Evolutionary conservation across 306 rosid genomes (phyloP).

Genomic region (Senna tora): DNA sequence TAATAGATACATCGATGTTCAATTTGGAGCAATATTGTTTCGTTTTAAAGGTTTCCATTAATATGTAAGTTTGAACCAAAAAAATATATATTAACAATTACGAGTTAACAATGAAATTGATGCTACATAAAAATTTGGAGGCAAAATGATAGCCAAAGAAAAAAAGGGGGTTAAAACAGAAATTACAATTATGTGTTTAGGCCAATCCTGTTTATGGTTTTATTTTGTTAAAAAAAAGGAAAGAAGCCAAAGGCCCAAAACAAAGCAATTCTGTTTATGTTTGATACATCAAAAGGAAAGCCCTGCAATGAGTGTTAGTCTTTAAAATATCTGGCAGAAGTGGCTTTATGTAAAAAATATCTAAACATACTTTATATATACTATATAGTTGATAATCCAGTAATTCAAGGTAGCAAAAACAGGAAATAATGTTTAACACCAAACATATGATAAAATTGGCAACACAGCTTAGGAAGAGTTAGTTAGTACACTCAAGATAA

Average conservation of each 20-base stretch:
- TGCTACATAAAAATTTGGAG: neutral
- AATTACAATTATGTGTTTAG: neutral
- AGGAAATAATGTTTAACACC: neutral
- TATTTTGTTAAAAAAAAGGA: neutral
- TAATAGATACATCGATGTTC: neutral
- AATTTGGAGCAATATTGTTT: neutral
- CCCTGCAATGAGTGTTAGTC: neutral
- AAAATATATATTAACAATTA: neutral
- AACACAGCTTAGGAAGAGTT: neutral
- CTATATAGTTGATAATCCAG: neutral
- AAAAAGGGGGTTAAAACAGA: neutral
- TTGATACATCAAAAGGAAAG: neutral
- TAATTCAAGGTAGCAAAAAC: neutral
- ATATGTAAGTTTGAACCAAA: neutral
- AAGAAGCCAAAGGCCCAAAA: neutral
- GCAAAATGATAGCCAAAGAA: neutral
- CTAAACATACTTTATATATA: neutral
- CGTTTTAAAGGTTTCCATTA: neutral
- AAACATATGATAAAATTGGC: neutral
- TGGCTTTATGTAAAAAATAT: neutral
- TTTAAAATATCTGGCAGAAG: slow-evolving; percentile 1
- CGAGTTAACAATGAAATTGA: neutral
- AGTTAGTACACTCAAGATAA: neutral
- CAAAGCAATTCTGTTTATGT: neutral
- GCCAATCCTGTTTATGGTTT: too few relatives aligned